phyloP scores from a whole-genome alignment of 2,329 filamentous ascomycete species.

The Colletotrichum euphorbiae region DNA sequence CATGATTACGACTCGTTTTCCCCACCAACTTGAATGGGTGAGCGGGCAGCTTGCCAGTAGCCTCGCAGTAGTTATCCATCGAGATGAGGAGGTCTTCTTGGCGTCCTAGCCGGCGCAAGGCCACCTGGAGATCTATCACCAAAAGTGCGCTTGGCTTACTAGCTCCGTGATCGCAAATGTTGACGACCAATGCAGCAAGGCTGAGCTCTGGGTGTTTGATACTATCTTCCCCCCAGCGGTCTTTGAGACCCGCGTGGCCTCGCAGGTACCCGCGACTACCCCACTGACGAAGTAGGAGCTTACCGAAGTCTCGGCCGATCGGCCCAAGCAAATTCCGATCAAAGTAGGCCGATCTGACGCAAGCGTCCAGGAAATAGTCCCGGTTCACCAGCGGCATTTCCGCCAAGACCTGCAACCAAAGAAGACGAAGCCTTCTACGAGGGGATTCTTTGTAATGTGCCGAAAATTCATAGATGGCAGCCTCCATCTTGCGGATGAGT shows the following conservation, averaged over 20 bases:
- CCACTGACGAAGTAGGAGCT: slow-evolving; percentile 42
- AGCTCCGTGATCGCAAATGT: background rate
- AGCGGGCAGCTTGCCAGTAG: background rate
- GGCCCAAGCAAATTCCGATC: background rate
- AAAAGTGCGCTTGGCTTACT: background rate
- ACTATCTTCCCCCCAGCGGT: slow-evolving; percentile 4
- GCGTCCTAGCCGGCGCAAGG: slow-evolving; percentile 36
- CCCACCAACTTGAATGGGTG: slow-evolving; percentile 33
- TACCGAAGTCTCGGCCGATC: slow-evolving; percentile 38
- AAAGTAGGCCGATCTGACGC: slow-evolving; percentile 35
- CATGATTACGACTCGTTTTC: slow-evolving; percentile 43
- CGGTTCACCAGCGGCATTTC: slow-evolving; percentile 38
- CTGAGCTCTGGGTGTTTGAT: background rate
- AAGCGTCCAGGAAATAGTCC: slow-evolving; percentile 39
- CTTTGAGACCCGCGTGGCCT: background rate
- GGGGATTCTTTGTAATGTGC: background rate
- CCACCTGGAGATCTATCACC: slow-evolving; percentile 37
- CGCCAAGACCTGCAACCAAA: slow-evolving; percentile 41
- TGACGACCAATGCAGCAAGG: slow-evolving; percentile 21
- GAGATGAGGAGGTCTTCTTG: slow-evolving; percentile 38
- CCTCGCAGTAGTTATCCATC: slow-evolving; percentile 23
- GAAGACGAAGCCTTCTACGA: slow-evolving; percentile 25
- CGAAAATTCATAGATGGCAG: slow-evolving; percentile 17
- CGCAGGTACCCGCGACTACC: slow-evolving; percentile 38
- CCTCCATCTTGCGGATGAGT: slow-evolving; percentile 24